Percentiles rank a stretch among this genome's conserved stretches.
Evolutionary conservation across 305 asterid genomes (phyloP).

Genomic region (Ruellia speciosa): DNA sequence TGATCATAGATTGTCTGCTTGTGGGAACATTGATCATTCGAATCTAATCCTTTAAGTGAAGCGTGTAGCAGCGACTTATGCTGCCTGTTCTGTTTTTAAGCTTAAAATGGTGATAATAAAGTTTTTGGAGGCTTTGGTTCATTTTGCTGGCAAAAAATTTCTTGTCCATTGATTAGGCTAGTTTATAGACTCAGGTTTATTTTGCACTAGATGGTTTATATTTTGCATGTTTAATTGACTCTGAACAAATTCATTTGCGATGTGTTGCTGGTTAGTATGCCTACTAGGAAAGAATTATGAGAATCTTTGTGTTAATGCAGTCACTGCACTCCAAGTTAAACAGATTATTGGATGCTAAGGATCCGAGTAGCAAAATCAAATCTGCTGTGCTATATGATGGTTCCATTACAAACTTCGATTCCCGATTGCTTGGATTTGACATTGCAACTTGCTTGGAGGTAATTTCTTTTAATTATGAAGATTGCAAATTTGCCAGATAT

Average conservation of each 20-base stretch:
- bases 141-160: background rate
- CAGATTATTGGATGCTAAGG: constrained; percentile 34
- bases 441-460: constrained; percentile 98
- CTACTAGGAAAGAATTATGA: background rate
- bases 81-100: too few species aligned
- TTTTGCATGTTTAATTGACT: background rate
- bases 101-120: background rate
- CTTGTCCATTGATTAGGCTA: background rate
- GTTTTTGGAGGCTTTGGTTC: background rate
- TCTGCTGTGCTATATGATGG: constrained; percentile 70
- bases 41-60: background rate
- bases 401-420: constrained; percentile 61
- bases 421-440: constrained; percentile 62
- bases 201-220: background rate
- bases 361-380: constrained; percentile 41
- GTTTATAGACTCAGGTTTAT: too few species aligned
- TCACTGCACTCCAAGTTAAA: constrained; percentile 65
- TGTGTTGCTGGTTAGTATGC: background rate
- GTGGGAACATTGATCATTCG: background rate
- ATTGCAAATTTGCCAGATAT: background rate
- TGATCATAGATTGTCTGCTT: background rate
- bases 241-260: too few species aligned
- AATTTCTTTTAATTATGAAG: constrained; percentile 12
- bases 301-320: constrained; percentile 31
- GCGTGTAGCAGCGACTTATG: background rate